A percentile compares a stretch with the other conserved stretches of the same genome.
phyloP scores from a whole-genome alignment of 2,329 filamentous ascomycete species.

The Magnaporthiopsis incrustans region DNA sequence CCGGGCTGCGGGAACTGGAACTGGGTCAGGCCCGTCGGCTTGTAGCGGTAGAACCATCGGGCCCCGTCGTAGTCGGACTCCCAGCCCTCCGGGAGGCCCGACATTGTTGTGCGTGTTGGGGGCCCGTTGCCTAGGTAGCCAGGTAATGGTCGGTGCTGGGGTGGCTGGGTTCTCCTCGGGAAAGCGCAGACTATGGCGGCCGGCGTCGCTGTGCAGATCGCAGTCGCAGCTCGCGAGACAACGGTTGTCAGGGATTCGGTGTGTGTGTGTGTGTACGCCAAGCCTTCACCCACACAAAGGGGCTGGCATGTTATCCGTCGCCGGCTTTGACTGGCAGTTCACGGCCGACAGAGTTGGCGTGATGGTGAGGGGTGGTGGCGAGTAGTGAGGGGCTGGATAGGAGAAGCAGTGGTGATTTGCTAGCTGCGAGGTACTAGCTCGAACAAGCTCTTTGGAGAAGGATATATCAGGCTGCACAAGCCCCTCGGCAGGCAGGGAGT shows the following conservation, averaged over 20 bases:
- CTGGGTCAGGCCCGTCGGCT: conserved; percentile 43
- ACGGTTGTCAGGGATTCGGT: background rate
- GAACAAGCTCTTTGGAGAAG: too few species aligned
- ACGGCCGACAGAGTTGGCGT: too few species aligned
- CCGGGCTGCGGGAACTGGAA: conserved; percentile 49
- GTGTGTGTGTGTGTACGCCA: background rate
- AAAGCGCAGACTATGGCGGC: background rate
- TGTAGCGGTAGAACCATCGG: conserved; percentile 52
- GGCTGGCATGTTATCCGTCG: background rate
- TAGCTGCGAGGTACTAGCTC: too few species aligned
- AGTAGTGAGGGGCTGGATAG: too few species aligned
- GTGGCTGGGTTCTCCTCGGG: background rate
- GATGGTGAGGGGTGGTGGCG: too few species aligned
- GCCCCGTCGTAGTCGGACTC: conserved; percentile 49
- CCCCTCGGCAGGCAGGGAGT: too few species aligned
- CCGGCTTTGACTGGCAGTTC: background rate
- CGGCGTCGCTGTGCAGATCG: background rate
- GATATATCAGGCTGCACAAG: too few species aligned
- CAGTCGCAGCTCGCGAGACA: background rate
- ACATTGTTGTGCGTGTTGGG: conserved; percentile 22
- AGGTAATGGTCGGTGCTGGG: too few species aligned
- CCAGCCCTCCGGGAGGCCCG: conserved; percentile 44
- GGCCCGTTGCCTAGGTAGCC: too few species aligned
- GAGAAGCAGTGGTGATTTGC: too few species aligned
- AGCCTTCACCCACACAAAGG: background rate